These are phyloP conservation scores for Pycnococcus provasolii DNA, from an alignment of 139 green algal genomes.

Conservation along the genomic window DNA sequence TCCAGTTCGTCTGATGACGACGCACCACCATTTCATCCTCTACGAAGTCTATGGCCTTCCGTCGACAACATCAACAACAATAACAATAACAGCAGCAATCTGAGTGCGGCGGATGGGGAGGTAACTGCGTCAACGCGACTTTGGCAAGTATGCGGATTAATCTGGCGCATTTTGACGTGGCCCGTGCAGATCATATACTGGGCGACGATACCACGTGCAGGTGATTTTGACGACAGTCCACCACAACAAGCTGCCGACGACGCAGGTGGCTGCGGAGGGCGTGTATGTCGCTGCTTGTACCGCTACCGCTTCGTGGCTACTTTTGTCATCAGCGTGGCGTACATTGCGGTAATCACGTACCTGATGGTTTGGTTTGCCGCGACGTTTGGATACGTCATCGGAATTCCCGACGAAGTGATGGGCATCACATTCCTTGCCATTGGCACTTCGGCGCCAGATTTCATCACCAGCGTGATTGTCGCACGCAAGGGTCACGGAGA, in stretches of 20 bases:
- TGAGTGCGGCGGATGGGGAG: too few species aligned
- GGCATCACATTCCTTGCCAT: slow-evolving; percentile 14
- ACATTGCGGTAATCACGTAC: slow-evolving; percentile 17
- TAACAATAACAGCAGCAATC: too few species aligned
- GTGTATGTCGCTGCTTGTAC: background rate
- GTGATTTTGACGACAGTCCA: background rate
- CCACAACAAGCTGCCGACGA: too few species aligned
- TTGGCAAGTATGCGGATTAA: too few species aligned
- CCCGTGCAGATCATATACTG: background rate
- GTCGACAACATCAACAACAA: too few species aligned
- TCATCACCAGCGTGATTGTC: slow-evolving; percentile 12
- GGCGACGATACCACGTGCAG: background rate
- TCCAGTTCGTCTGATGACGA: too few species aligned
- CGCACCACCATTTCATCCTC: too few species aligned
- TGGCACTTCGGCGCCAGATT: slow-evolving; percentile 20
- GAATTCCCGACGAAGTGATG: slow-evolving; percentile 11
- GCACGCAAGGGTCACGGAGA: slow-evolving; percentile 13
- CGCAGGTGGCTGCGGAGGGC: too few species aligned
- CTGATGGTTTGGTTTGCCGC: slow-evolving; percentile 20
- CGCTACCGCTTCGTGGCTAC: background rate
- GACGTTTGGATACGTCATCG: background rate
- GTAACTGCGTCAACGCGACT: too few species aligned
- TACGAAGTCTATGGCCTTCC: too few species aligned
- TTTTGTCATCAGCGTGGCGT: slow-evolving; percentile 11
- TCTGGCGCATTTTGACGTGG: background rate